Evolutionary conservation across 2,329 filamentous ascomycete genomes (phyloP).

Genomic region (Pleomassaria siparia): DNA sequence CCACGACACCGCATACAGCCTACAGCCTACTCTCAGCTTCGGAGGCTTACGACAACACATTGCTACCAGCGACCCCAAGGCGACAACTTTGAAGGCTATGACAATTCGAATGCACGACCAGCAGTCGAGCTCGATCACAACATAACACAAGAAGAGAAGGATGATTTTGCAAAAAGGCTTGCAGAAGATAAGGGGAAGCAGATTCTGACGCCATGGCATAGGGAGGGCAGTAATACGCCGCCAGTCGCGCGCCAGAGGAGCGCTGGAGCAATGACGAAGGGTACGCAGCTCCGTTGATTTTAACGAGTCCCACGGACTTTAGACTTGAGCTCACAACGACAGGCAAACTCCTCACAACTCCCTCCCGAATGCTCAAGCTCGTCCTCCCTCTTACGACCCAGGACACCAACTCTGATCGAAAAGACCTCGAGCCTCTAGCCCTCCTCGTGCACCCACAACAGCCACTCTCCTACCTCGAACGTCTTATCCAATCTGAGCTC

Average conservation of each 20-base stretch:
- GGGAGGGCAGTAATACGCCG: slow-evolving; percentile 61
- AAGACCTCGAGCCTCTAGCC: slow-evolving; percentile 79
- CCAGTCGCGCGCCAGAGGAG: slow-evolving; percentile 55
- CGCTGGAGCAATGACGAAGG: slow-evolving; percentile 66
- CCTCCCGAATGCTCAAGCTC: slow-evolving; percentile 76
- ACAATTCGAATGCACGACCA: slow-evolving; percentile 39
- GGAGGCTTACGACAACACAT: slow-evolving; percentile 14
- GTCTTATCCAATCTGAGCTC: slow-evolving; percentile 84
- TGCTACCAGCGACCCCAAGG: slow-evolving; percentile 11
- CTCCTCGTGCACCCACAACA: slow-evolving; percentile 87
- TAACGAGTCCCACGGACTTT: too few relatives aligned
- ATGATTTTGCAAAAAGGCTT: slow-evolving; percentile 48
- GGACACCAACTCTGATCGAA: slow-evolving; percentile 61
- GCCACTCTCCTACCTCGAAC: slow-evolving; percentile 85
- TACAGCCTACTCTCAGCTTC: neutral
- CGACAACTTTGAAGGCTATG: slow-evolving; percentile 22
- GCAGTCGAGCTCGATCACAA: slow-evolving; percentile 47
- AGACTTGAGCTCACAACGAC: too few relatives aligned
- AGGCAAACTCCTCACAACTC: slow-evolving; percentile 80
- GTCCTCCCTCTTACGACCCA: slow-evolving; percentile 71
- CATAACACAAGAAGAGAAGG: slow-evolving; percentile 49
- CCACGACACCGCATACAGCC: neutral
- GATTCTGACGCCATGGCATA: slow-evolving; percentile 65
- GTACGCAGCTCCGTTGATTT: slow-evolving; percentile 43
- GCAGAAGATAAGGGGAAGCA: slow-evolving; percentile 57